Conservation (phyloP, 371 early-diverging fungal genomes). For the Mortierella sp. region DNA sequence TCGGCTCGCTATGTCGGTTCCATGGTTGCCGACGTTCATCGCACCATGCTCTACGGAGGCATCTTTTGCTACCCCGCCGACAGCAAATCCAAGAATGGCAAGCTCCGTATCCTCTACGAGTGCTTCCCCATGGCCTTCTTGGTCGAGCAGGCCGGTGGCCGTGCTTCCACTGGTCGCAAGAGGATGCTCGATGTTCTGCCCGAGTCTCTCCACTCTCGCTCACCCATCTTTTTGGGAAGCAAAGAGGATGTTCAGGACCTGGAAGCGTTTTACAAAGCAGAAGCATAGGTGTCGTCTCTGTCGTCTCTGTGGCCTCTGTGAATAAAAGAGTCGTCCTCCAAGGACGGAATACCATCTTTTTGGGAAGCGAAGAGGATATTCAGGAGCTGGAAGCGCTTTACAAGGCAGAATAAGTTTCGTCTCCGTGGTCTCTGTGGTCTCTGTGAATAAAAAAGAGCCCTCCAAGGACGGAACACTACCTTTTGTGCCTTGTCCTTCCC, state of each 20-base stretch:
- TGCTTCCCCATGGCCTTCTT: constrained; percentile 98
- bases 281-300: constrained; percentile 14
- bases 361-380: constrained; percentile 93
- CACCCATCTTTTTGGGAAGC: constrained; percentile 93
- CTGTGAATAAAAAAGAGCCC: too few relatives aligned
- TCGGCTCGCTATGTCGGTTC: constrained; percentile 98
- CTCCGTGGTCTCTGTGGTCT: too few relatives aligned
- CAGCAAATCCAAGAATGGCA: constrained; percentile 89
- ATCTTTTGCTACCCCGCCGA: constrained; percentile 90
- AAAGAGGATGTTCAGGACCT: constrained; percentile 89
- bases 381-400: constrained; percentile 76
- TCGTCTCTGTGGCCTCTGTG: too few relatives aligned
- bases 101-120: constrained; percentile 96
- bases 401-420: constrained; percentile 29
- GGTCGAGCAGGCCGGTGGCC: constrained; percentile 96
- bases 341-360: too few relatives aligned
- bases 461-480: too few relatives aligned
- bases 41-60: constrained; percentile 95
- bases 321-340: too few relatives aligned
- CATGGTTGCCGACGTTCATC: constrained; percentile 99
- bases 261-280: constrained; percentile 65
- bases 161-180: constrained; percentile 86
- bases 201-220: constrained; percentile 88
- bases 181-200: constrained; percentile 91
- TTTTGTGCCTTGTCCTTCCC: too few relatives aligned